Evolutionary conservation across 106 monocot species (phyloP).

Genomic region (Allium sativum): DNA sequence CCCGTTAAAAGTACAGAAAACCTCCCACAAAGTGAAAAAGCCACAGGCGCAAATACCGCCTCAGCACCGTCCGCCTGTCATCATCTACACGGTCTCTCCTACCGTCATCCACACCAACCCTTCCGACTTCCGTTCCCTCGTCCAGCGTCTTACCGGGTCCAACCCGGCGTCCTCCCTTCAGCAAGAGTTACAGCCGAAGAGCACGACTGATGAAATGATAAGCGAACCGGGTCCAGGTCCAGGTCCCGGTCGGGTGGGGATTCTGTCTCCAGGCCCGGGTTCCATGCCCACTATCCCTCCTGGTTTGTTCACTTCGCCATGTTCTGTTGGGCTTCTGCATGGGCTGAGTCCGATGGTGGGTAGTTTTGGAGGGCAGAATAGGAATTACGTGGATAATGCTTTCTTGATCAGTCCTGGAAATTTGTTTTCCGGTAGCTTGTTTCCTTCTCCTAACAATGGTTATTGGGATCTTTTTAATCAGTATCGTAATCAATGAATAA

Average conservation of each 20-base stretch:
- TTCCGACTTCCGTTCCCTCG: conserved; percentile 49
- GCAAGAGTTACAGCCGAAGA: neutral
- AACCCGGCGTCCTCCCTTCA: neutral
- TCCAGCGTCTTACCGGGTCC: conserved; percentile 60
- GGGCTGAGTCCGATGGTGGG: conserved; percentile 3
- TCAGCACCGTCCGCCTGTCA: conserved; percentile 28
- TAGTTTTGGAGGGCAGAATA: neutral
- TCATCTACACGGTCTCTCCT: conserved; percentile 62
- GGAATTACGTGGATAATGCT: conserved; percentile 1
- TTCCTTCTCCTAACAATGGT: conserved; percentile 9
- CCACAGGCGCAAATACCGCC: conserved; percentile 13
- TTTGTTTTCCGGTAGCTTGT: neutral
- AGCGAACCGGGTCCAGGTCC: too few relatives aligned
- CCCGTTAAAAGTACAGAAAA: conserved; percentile 42
- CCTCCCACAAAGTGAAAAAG: conserved; percentile 66
- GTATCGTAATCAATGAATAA: conserved; percentile 4
- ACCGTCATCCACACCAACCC: conserved; percentile 53
- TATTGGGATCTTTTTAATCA: conserved; percentile 39
- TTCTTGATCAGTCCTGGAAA: conserved; percentile 7
- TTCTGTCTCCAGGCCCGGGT: conserved; percentile 26
- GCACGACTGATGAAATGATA: too few relatives aligned
- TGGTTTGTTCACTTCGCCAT: conserved; percentile 24
- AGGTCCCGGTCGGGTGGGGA: conserved; percentile 3
- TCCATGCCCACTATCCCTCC: conserved; percentile 24
- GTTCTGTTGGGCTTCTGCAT: neutral